phyloP scores from a whole-genome alignment of 306 rosid species.

The Abrus pulchellus region DNA sequence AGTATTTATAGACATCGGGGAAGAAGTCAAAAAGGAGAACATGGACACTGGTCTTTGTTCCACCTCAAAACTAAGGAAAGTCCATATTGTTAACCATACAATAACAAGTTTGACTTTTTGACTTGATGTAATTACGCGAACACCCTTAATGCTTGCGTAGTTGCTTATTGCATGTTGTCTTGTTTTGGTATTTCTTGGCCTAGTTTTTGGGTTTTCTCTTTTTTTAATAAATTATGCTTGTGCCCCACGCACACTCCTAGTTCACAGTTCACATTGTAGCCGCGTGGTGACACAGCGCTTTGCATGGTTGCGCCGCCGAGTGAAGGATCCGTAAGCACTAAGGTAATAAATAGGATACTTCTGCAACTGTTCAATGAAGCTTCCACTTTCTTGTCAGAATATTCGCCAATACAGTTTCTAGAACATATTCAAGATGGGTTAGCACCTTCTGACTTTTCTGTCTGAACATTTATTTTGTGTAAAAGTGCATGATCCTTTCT shows the following conservation, averaged over 20 bases:
- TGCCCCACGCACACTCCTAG: not conserved
- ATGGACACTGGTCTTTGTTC: constrained; percentile 27
- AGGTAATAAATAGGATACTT: constrained; percentile 9
- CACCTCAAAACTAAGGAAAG: not conserved
- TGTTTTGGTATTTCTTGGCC: not conserved
- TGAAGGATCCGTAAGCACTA: constrained; percentile 5
- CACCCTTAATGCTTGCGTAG: constrained; percentile 33
- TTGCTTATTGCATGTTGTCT: constrained; percentile 18
- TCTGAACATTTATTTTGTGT: not conserved
- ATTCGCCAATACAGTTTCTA: not conserved
- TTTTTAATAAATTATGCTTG: not conserved
- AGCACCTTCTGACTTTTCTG: not conserved
- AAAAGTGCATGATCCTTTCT: not conserved
- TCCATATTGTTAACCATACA: not conserved
- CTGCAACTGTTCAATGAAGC: constrained; percentile 28
- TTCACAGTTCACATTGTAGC: not conserved
- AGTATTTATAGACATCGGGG: constrained; percentile 36
- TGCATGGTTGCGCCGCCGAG: constrained; percentile 33
- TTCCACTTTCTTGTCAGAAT: constrained; percentile 16
- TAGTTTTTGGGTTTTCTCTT: too few species aligned
- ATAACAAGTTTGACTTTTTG: constrained; percentile 20
- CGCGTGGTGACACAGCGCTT: constrained; percentile 23
- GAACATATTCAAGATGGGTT: constrained; percentile 9
- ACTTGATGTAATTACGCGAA: constrained; percentile 1
- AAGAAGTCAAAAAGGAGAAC: constrained; percentile 5